Percentiles rank a stretch among this genome's conserved stretches.
Evolutionary conservation across 2,329 filamentous ascomycete genomes (phyloP).

Genomic region (Daldinia eschscholtzii): DNA sequence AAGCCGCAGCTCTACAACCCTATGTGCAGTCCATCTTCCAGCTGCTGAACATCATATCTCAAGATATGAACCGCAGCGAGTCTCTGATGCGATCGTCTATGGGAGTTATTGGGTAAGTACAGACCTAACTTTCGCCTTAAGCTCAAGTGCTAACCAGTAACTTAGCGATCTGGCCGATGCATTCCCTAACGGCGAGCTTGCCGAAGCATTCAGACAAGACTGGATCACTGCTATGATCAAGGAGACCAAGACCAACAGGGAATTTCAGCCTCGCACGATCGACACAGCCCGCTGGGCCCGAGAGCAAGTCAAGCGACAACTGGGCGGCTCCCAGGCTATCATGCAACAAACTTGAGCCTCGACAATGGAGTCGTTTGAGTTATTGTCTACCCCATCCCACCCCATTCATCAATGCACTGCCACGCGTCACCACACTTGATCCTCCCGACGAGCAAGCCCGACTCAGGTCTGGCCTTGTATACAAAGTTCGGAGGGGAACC

Average conservation of each 20-base stretch:
- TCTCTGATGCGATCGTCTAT: slow-evolving; percentile 92
- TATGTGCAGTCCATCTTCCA: slow-evolving; percentile 90
- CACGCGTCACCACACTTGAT: slow-evolving; percentile 46
- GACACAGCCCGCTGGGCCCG: slow-evolving; percentile 97
- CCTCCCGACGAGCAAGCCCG: slow-evolving; percentile 49
- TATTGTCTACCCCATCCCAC: slow-evolving; percentile 34
- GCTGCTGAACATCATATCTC: slow-evolving; percentile 82
- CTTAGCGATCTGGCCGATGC: slow-evolving; percentile 91
- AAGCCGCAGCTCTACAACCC: slow-evolving; percentile 78
- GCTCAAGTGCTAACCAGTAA: slow-evolving; percentile 36
- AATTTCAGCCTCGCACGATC: slow-evolving; percentile 86
- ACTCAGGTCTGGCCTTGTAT: slow-evolving; percentile 44
- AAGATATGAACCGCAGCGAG: slow-evolving; percentile 90
- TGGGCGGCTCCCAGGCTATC: slow-evolving; percentile 65
- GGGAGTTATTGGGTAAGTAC: slow-evolving; percentile 91
- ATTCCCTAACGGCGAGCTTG: slow-evolving; percentile 90
- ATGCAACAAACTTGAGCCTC: slow-evolving; percentile 64
- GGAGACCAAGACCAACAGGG: slow-evolving; percentile 89
- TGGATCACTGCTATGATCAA: slow-evolving; percentile 93
- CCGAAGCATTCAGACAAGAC: slow-evolving; percentile 86
- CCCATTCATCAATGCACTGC: slow-evolving; percentile 29
- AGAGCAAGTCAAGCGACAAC: slow-evolving; percentile 95
- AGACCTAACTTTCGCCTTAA: slow-evolving; percentile 23
- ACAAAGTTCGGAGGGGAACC: slow-evolving; percentile 50
- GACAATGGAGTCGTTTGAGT: slow-evolving; percentile 23